Evolutionary conservation across 169 alveolate species (phyloP).

Genomic region (Neospora caninum): DNA sequence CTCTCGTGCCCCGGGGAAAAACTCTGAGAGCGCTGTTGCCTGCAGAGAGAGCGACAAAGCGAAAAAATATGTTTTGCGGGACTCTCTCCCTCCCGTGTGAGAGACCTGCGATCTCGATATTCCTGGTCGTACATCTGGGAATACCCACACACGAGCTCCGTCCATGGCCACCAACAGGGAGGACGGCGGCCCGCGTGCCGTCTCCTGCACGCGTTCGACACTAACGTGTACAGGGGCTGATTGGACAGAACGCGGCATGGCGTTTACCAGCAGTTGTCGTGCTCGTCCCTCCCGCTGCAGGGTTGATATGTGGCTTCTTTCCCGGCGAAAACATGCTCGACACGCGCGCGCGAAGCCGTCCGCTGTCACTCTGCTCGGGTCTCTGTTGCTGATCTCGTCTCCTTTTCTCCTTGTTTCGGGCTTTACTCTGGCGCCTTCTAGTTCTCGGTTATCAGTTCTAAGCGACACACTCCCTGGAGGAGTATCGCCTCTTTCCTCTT

Average conservation of each 20-base stretch:
- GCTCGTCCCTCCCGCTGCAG: neutral
- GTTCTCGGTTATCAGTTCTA: neutral
- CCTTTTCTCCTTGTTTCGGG: neutral
- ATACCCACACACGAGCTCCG: neutral
- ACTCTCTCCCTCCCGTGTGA: no score
- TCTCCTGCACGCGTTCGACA: neutral
- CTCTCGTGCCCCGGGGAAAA: no score
- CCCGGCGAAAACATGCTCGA: neutral
- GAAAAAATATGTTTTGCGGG: no score
- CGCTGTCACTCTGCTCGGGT: neutral
- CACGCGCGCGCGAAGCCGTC: neutral
- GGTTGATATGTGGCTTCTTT: neutral
- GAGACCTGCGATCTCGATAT: no score
- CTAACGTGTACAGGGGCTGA: neutral
- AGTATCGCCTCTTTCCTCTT: neutral
- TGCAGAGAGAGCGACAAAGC: no score
- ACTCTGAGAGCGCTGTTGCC: no score
- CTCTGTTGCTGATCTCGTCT: neutral
- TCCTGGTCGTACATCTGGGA: no score
- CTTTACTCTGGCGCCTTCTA: neutral
- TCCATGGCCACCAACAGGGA: neutral
- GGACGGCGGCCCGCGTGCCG: neutral
- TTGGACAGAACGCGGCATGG: neutral
- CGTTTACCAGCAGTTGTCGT: neutral
- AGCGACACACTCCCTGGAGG: neutral